These are phyloP conservation scores for Hansenula lynferdii DNA, from an alignment of 1,139 yeast species.

Conservation along the genomic window DNA sequence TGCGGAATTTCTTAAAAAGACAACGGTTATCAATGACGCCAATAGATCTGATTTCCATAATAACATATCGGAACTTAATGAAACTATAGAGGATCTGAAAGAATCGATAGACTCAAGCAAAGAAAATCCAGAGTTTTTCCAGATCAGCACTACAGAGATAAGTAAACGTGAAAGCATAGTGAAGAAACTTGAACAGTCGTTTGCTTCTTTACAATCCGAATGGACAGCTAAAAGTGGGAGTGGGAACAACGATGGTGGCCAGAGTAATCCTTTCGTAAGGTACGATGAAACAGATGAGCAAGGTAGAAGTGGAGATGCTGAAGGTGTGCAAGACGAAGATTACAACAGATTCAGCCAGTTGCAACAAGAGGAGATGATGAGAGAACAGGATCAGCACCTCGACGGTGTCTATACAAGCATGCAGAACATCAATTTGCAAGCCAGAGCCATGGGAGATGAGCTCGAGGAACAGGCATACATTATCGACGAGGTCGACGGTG, in stretches of 20 bases:
- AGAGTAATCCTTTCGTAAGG: slow-evolving; percentile 22
- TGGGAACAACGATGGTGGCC: too few species aligned
- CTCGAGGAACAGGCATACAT: slow-evolving; percentile 80
- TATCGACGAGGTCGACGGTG: slow-evolving; percentile 77
- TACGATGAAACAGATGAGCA: slow-evolving; percentile 12
- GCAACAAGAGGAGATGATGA: slow-evolving; percentile 72
- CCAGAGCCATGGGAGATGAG: slow-evolving; percentile 82
- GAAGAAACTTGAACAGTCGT: slow-evolving; percentile 38
- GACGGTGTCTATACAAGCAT: slow-evolving; percentile 83
- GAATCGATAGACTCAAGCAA: slow-evolving; percentile 65
- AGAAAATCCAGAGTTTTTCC: slow-evolving; percentile 54
- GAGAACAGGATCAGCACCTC: slow-evolving; percentile 79
- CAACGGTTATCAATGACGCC: slow-evolving; percentile 29
- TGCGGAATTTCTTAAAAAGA: slow-evolving; percentile 31
- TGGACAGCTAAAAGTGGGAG: slow-evolving; percentile 10
- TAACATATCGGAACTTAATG: slow-evolving; percentile 66
- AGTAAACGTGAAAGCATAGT: slow-evolving; percentile 47
- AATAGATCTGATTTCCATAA: slow-evolving; percentile 57
- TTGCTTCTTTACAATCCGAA: slow-evolving; percentile 28
- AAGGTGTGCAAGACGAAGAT: slow-evolving; percentile 22
- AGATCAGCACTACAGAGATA: slow-evolving; percentile 47
- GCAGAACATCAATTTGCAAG: slow-evolving; percentile 80
- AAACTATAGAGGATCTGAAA: slow-evolving; percentile 69
- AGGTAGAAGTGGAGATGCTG: not conserved
- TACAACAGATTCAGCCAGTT: slow-evolving; percentile 31